Evolutionary conservation across 2,329 filamentous ascomycete genomes (phyloP).

Genomic region (Beauveria sp.): DNA sequence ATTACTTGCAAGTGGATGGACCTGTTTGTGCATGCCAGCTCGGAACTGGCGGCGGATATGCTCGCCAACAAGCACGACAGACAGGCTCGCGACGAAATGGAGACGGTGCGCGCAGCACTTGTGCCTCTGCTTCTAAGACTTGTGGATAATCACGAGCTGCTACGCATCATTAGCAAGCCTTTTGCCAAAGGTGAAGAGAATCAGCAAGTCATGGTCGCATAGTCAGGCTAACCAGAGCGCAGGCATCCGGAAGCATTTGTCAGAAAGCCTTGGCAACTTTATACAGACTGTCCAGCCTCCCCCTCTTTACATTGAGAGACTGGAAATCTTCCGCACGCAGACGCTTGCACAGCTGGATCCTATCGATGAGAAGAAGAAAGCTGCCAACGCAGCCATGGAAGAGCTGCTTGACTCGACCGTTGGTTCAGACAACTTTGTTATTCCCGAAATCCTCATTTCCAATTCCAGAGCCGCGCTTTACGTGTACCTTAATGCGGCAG

Average conservation of each 20-base stretch:
- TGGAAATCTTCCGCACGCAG: constrained; percentile 52
- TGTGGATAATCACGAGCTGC: constrained; percentile 50
- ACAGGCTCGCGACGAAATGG: constrained; percentile 48
- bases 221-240: not conserved
- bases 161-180: constrained; percentile 45
- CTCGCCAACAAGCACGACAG: constrained; percentile 37
- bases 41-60: constrained; percentile 40
- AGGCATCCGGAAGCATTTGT: constrained; percentile 43
- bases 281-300: constrained; percentile 50
- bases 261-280: constrained; percentile 44
- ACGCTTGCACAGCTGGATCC: constrained; percentile 50
- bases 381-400: constrained; percentile 42
- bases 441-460: constrained; percentile 59
- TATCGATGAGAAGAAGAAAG: constrained; percentile 42
- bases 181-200: constrained; percentile 41
- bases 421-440: constrained; percentile 45
- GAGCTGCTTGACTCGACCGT: constrained; percentile 51
- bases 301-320: constrained; percentile 43
- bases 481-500: constrained; percentile 74
- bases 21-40: constrained; percentile 44
- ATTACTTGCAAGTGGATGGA: constrained; percentile 52
- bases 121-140: constrained; percentile 55
- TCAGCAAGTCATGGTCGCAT: not conserved
- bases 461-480: constrained; percentile 79
- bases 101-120: constrained; percentile 53